A percentile compares a stretch with the other conserved stretches of the same genome.
These are phyloP conservation scores for Mycena capillaripes DNA, from an alignment of 768 basidiomycete genomes.

Conservation along the genomic window DNA sequence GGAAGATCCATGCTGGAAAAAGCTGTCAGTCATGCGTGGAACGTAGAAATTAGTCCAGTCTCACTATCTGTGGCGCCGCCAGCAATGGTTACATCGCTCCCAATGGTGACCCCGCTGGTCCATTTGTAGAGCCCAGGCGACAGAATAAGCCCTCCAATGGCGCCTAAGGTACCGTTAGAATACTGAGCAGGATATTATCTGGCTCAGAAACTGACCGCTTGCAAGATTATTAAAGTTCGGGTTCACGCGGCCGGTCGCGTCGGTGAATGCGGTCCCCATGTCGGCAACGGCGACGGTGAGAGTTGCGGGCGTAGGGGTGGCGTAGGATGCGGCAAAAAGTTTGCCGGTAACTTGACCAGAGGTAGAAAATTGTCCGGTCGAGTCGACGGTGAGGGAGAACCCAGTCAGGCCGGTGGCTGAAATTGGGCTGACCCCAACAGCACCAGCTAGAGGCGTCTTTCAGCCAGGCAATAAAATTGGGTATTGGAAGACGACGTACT, in stretches of 20 bases:
- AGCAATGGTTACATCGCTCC: neutral
- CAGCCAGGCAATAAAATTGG: too few relatives aligned
- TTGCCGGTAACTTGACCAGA: neutral
- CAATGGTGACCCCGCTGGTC: neutral
- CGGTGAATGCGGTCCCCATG: conserved; percentile 5
- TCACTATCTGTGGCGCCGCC: neutral
- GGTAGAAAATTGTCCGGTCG: neutral
- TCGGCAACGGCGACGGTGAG: conserved; percentile 1
- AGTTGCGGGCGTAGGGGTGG: neutral
- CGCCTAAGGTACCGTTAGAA: neutral
- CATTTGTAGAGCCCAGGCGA: neutral
- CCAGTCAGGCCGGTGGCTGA: neutral
- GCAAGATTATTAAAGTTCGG: neutral
- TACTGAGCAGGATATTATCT: too few relatives aligned
- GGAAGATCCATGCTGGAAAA: neutral
- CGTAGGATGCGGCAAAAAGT: neutral
- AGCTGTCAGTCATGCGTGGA: neutral
- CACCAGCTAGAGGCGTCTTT: neutral
- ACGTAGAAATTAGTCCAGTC: too few relatives aligned
- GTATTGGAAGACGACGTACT: neutral
- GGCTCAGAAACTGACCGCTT: neutral
- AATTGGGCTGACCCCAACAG: neutral
- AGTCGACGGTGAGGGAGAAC: neutral
- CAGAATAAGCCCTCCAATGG: neutral
- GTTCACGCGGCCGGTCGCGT: neutral